A percentile compares a stretch with the other conserved stretches of the same genome.
phyloP scores from a whole-genome alignment of 1,139 yeast species.

The Suhomyces maxii region DNA sequence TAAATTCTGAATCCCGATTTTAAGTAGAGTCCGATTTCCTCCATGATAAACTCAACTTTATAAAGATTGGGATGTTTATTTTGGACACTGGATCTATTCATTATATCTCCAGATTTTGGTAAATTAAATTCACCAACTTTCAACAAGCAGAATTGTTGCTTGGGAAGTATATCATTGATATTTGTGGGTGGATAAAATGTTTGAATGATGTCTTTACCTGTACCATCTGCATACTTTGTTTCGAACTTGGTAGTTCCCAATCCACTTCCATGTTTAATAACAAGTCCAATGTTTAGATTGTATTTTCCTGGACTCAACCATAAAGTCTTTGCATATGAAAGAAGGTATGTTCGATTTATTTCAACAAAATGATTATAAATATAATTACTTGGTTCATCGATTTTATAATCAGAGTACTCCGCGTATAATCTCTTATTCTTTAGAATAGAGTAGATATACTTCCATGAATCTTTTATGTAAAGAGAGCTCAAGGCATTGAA shows the following conservation, averaged over 20 bases:
- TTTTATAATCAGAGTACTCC: conserved; percentile 49
- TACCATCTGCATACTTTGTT: conserved; percentile 30
- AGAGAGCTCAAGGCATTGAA: conserved; percentile 16
- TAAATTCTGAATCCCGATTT: conserved; percentile 60
- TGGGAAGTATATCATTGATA: conserved; percentile 58
- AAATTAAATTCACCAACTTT: conserved; percentile 54
- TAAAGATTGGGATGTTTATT: conserved; percentile 25
- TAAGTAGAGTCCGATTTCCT: conserved; percentile 57
- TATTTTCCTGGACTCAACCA: conserved; percentile 55
- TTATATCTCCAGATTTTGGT: conserved; percentile 6
- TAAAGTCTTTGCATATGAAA: conserved; percentile 47
- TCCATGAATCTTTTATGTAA: conserved; percentile 55
- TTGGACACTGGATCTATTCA: neutral
- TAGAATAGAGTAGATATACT: conserved; percentile 49
- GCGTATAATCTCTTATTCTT: conserved; percentile 55
- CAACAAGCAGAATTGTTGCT: conserved; percentile 50
- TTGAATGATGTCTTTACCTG: conserved; percentile 25
- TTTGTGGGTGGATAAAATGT: conserved; percentile 58
- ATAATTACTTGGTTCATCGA: conserved; percentile 52
- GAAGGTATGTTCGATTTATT: conserved; percentile 49
- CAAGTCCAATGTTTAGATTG: conserved; percentile 52
- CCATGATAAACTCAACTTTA: conserved; percentile 51
- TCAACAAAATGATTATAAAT: conserved; percentile 47
- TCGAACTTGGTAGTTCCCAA: conserved; percentile 61
- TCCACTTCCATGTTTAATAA: conserved; percentile 55